Conservation (phyloP, 257 asterid species). For the Solanum arcanum region DNA sequence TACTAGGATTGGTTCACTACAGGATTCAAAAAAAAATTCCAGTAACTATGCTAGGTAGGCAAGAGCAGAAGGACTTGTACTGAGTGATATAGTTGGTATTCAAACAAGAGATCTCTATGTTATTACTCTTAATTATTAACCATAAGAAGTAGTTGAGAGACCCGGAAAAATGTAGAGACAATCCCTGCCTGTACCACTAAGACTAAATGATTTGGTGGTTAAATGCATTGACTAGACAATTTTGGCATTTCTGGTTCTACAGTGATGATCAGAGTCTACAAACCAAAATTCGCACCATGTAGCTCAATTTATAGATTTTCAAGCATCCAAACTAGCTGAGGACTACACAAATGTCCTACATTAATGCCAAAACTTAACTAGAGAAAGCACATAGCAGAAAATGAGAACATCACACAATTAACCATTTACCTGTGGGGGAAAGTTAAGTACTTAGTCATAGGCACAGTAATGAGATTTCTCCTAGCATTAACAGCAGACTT, state of each 20-base stretch:
- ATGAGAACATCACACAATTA: not conserved
- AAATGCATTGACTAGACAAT: not conserved
- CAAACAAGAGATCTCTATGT: not conserved
- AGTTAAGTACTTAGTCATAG: conserved; percentile 85
- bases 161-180: not conserved
- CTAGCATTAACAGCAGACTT: conserved; percentile 83
- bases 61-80: not conserved
- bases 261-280: not conserved
- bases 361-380: not conserved
- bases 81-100: not conserved
- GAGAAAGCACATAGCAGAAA: not conserved
- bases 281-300: not conserved
- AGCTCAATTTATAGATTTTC: not conserved
- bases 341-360: not conserved
- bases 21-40: not conserved
- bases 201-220: not conserved
- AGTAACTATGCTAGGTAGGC: not conserved
- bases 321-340: not conserved
- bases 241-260: not conserved
- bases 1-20: not conserved
- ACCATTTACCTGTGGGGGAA: conserved; percentile 75
- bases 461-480: conserved; percentile 61
- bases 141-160: not conserved
- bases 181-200: not conserved
- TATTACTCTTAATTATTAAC: not conserved